Evolutionary conservation across 1,284 basidiomycete genomes (phyloP).

Genomic region (Melampsora larici-populina): DNA sequence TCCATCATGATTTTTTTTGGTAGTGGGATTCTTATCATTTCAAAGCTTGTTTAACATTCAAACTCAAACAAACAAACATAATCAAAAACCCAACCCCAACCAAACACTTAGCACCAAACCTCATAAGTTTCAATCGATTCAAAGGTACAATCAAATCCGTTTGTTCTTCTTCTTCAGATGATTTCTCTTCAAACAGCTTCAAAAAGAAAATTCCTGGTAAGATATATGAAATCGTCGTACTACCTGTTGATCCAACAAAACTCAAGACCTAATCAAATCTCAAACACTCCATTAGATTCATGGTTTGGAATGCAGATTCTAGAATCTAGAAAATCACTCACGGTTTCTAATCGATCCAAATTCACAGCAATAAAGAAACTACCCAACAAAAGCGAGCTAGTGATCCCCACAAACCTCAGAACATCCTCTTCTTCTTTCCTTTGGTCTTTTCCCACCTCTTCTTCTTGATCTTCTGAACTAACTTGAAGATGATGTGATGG

Average conservation of each 20-base stretch:
- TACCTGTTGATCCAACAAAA: slow-evolving; percentile 94
- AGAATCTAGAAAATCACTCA: too few relatives aligned
- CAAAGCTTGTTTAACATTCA: slow-evolving; percentile 45
- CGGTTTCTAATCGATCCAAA: slow-evolving; percentile 59
- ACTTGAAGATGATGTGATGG: background rate
- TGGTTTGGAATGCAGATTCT: too few relatives aligned
- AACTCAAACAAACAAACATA: slow-evolving; percentile 69
- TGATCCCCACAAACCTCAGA: slow-evolving; percentile 66
- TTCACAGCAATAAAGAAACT: slow-evolving; percentile 73
- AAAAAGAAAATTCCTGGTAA: slow-evolving; percentile 61
- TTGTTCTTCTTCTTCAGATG: background rate
- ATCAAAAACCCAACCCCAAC: slow-evolving; percentile 73
- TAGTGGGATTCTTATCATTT: slow-evolving; percentile 5
- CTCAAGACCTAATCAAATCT: slow-evolving; percentile 64
- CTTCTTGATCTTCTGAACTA: slow-evolving; percentile 48
- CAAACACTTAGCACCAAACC: slow-evolving; percentile 65
- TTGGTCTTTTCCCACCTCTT: slow-evolving; percentile 43
- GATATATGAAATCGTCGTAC: slow-evolving; percentile 94
- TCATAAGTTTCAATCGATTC: slow-evolving; percentile 53
- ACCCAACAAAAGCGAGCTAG: slow-evolving; percentile 65
- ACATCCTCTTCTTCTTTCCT: slow-evolving; percentile 57
- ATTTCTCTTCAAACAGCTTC: slow-evolving; percentile 19
- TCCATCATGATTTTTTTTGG: too few relatives aligned
- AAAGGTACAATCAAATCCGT: too few relatives aligned
- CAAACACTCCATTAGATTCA: too few relatives aligned